Evolutionary conservation across 2,329 filamentous ascomycete species (phyloP), one percentile per base, ranked within the genome.

Genomic region (Aureobasidium melanogenum): DNA sequence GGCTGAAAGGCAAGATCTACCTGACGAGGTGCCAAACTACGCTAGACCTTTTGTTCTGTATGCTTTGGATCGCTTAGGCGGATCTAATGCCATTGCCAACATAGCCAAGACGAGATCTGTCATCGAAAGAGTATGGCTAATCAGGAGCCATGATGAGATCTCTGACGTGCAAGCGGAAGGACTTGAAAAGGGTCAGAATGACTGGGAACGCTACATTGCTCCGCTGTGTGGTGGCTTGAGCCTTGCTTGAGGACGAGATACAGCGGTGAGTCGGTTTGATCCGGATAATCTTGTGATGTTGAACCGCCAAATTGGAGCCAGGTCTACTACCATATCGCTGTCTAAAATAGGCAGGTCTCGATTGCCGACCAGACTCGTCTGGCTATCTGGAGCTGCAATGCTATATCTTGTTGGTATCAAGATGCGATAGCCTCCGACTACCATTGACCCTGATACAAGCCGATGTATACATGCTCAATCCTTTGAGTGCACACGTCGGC

Each of bases 101-200:
- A 71, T 80, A 7, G 70, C 74, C 10, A 72, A 76, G 22, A 79
- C 76, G 8, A 69, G 75, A 12, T 73, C 75, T 0, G 79, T 80
- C 3, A 78, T 80, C 56, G 70, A 74, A 10, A 78, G 76, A 47
- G 72, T 80, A 12, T 80, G 79, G 79, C 73, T 75, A 60, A 73
- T 73, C 46, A 71, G 78, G 24, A 77, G 80, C 55, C 63, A 69
- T 34, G 69, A 65, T 63, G 6, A 67, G 66, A 41, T 47, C 19
- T 17, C 61, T 28, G 52, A 55, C 9, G 41, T 55, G 22, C 63
- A 28, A 47, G 61, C 15, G 55, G 60, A 24, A 30, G 43, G 54
- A 64, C 63, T 22, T 62, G 63, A 3, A 64, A 68, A 30, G 73
- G 64, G 63, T 3, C 67, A 68, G 22, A 77, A 77, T 57, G 75